Percentiles rank a stretch among this genome's conserved stretches.
phyloP scores from a whole-genome alignment of 1,284 basidiomycete genomes.

The Ganoderma boninense region DNA sequence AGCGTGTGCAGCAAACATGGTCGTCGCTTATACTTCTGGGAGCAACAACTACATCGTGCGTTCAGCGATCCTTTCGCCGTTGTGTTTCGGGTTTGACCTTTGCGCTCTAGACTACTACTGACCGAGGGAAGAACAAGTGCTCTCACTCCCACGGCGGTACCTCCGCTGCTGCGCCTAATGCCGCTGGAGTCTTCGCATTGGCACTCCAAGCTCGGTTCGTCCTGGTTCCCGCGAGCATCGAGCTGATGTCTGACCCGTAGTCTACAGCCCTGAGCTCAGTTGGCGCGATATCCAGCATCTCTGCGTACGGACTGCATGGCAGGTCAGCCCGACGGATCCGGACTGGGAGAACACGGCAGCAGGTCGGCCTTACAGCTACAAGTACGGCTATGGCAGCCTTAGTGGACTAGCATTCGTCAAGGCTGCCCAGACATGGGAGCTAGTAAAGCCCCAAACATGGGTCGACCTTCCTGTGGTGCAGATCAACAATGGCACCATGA shows the following conservation, averaged over 20 bases:
- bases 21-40: constrained; percentile 97
- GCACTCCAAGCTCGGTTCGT: constrained; percentile 84
- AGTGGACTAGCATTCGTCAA: constrained; percentile 88
- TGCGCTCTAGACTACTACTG: constrained; percentile 85
- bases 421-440: constrained; percentile 83
- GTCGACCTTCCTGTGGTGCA: constrained; percentile 79
- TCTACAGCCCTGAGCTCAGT: constrained; percentile 83
- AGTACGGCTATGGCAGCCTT: constrained; percentile 94
- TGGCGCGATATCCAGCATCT: constrained; percentile 98
- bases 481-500: constrained; percentile 69
- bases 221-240: not conserved
- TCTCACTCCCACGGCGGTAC: constrained; percentile 92
- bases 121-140: constrained; percentile 89
- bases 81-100: constrained; percentile 9
- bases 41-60: constrained; percentile 91
- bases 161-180: constrained; percentile 97
- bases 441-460: constrained; percentile 97
- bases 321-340: constrained; percentile 89
- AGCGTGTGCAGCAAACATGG: constrained; percentile 95
- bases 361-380: constrained; percentile 92
- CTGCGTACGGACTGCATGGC: constrained; percentile 80
- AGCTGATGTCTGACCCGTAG: constrained; percentile 19
- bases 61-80: constrained; percentile 30
- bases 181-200: constrained; percentile 90
- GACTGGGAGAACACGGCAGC: constrained; percentile 92